Evolutionary conservation across 192 early-diverging fungal species (phyloP), one percentile per base, ranked within the genome.

Genomic region (Spinellus fusiger): DNA sequence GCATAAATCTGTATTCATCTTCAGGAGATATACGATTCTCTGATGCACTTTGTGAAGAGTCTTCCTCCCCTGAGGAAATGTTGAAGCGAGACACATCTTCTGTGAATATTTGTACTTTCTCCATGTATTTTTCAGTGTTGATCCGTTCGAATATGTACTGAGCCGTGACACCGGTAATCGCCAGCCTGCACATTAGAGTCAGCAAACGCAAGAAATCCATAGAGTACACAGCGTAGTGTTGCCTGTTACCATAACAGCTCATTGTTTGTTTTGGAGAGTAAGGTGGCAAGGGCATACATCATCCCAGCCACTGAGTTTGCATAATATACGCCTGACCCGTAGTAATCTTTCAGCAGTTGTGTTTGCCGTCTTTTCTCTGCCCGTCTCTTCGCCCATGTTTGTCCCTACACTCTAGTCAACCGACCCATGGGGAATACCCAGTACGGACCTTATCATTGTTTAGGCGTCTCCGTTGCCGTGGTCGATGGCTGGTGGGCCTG

Each of bases 1-100:
- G 76, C 78, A 90, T 80, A 34, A 98, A 84, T 38, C 84, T 74
- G 34, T 93, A 89, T 70, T 98, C 95, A n/a, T 88, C 82, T 2
- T 79, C 78, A 57, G 76, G 80, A 20, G 67, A 65, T 34, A 92
- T 89, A 0, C 47, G 56, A 1, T 76, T 64, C 51, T 89, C 79
- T 18, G 18, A 10, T 15, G 87, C 77, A 12, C 75, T 69, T 44
- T 37, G 51, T 20, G 28, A 71, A 16, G 52, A 35, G 33, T 26
- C 15, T 26, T 61, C 49, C 4, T 56, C 34, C 4, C 56, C 47
- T 32, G 20, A 33, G 1, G 9, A 32, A 33, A 59, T 28, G 44
- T 63, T 55, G 27, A 94, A 80, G 22, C 86, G 76, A 4, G 80
- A 76, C 0, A 90, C 89, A 4, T 90, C 85, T 35, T 90, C 88